phyloP scores from a whole-genome alignment of 805 yeast genomes.

The Millerozyma miso region DNA sequence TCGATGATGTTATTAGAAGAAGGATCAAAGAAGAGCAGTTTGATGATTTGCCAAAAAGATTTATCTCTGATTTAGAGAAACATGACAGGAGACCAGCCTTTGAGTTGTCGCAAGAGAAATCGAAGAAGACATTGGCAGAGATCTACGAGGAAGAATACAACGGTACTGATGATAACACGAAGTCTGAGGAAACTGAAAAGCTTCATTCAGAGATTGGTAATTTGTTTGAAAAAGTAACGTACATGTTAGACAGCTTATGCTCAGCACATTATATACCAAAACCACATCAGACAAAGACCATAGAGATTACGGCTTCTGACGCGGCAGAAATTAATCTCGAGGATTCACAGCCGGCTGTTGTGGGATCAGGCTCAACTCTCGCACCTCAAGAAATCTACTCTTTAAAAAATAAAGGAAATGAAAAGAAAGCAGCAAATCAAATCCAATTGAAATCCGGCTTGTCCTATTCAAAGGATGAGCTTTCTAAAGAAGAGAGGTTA shows the following conservation, averaged over 20 bases:
- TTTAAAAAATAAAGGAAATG: conserved; percentile 38
- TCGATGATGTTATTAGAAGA: conserved; percentile 85
- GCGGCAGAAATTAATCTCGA: conserved; percentile 88
- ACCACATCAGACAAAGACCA: conserved; percentile 66
- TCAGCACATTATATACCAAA: conserved; percentile 95
- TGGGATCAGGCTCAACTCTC: conserved; percentile 65
- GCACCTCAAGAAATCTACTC: conserved; percentile 95
- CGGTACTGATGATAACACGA: conserved; percentile 34
- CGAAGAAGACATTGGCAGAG: conserved; percentile 85
- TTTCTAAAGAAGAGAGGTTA: conserved; percentile 80
- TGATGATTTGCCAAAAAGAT: conserved; percentile 78
- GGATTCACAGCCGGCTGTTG: conserved; percentile 89
- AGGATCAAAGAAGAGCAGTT: conserved; percentile 73
- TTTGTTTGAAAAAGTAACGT: conserved; percentile 56
- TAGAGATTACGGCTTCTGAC: conserved; percentile 68
- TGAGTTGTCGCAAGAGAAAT: conserved; percentile 79
- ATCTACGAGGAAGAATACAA: conserved; percentile 82
- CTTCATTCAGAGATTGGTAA: conserved; percentile 77
- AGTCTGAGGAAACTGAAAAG: conserved; percentile 59
- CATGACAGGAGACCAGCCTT: conserved; percentile 45
- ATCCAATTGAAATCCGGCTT: conserved; percentile 73
- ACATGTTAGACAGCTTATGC: conserved; percentile 80
- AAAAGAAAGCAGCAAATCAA: conserved; percentile 39
- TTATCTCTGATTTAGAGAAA: conserved; percentile 61
- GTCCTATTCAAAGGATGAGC: conserved; percentile 75